Percentiles rank a stretch among this genome's conserved stretches.
These are phyloP conservation scores for Lanmaoa pseudosensibilis DNA, from an alignment of 768 basidiomycete species.

Conservation along the genomic window DNA sequence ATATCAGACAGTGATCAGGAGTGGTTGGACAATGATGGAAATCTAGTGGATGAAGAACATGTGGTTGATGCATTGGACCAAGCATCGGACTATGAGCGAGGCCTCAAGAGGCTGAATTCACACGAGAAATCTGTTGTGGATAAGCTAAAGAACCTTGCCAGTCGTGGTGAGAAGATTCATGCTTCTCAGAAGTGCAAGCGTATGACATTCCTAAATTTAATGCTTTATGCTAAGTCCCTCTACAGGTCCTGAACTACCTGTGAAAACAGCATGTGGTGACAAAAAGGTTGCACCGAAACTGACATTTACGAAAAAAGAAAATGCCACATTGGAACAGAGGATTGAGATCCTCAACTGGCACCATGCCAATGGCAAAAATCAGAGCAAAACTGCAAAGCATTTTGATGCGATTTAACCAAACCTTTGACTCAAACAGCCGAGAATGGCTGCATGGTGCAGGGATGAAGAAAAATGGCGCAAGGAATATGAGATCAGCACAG, in stretches of 20 bases:
- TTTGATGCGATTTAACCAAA: not conserved
- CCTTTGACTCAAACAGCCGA: not conserved
- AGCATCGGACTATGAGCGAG: not conserved
- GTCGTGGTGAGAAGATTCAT: not conserved
- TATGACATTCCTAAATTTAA: not conserved
- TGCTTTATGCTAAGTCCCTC: no score
- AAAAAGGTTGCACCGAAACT: no score
- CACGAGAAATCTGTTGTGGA: not conserved
- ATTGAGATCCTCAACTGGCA: no score
- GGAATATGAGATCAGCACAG: no score
- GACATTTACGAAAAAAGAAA: no score
- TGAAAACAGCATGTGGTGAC: no score
- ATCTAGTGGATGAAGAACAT: not conserved
- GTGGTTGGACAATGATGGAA: constrained; percentile 14
- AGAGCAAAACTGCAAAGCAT: no score
- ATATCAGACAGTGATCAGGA: constrained; percentile 20
- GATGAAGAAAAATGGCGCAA: no score
- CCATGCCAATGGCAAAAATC: no score
- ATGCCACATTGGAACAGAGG: no score
- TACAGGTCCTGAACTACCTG: no score
- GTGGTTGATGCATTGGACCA: not conserved
- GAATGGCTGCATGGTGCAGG: not conserved
- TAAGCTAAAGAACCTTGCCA: not conserved
- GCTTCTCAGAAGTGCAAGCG: not conserved
- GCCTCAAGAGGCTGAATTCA: not conserved